Conservation (phyloP, 2,329 filamentous ascomycete genomes). For the Scedosporium dehoogii region DNA sequence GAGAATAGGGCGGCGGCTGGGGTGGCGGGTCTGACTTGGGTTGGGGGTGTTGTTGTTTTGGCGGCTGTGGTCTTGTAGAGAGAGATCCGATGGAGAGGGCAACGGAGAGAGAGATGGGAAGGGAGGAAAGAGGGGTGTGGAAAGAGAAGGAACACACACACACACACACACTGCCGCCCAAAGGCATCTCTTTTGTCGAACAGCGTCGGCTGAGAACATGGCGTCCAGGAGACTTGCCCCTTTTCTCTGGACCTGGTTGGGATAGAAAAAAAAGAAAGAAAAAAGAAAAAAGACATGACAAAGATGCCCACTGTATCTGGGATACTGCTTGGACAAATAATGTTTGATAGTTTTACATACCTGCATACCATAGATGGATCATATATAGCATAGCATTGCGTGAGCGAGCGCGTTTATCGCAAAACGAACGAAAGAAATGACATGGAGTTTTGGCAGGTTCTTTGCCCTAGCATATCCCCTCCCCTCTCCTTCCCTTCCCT, state of each 20-base stretch:
- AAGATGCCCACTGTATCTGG: no score
- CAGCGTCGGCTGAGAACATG: neutral
- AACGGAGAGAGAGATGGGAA: no score
- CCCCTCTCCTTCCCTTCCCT: no score
- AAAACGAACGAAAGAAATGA: no score
- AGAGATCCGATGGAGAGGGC: neutral
- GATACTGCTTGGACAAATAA: no score
- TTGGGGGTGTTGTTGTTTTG: neutral
- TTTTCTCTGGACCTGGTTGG: neutral
- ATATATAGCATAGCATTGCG: neutral
- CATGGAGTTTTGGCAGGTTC: no score
- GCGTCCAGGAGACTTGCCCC: neutral
- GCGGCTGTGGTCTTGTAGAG: neutral
- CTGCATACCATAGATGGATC: neutral
- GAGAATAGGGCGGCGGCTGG: neutral
- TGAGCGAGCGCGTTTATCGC: no score
- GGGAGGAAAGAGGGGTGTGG: neutral
- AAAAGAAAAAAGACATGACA: neutral
- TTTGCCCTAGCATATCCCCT: neutral
- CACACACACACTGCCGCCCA: neutral
- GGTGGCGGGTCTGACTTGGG: neutral
- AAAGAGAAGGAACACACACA: neutral
- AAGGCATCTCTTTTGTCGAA: neutral
- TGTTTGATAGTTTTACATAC: neutral
- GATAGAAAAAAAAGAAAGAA: neutral